Base-by-base conservation (phyloP, 140 eudicot species). In the Ambrosia hybrid region DNA sequence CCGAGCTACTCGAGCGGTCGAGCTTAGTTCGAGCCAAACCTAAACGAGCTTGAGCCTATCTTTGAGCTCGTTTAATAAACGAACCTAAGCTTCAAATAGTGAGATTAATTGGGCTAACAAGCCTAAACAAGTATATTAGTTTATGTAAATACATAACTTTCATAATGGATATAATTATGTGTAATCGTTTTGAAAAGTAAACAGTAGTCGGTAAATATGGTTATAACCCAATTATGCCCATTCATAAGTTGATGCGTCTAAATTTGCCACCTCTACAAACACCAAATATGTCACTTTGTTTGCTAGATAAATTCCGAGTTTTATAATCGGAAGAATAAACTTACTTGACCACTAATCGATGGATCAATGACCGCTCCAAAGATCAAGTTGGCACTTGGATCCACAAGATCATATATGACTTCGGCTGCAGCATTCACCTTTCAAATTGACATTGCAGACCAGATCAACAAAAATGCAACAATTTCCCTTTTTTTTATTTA, bases 391-490 rank as follows among this genome's bases (percentile, higher is more conserved):
- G 96, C 98, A 74, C 85, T 86, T 7, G 98, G 98, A 84, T 93
- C 97, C 63, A 93, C 97, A 62, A 93, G 91, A 79, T 90, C 97
- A 65, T 90, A 85, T 76, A 93, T 93, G 41, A 93, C 95, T 70
- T 93, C 98, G 1, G 98, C 98, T 61, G 98, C 98, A 74, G 96
- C 93, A 79, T 90, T 87, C 71, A 93, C 97, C 98, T 93, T 57
- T 78, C 14, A 78, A 76, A 39, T 69, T 74, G 72, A 39, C 75
- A 68, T 61, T 21, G 6, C 37, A 81, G 15, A 64, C 39, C 45
- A 62, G 51, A 75, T 11, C 16, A n/a, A 41, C 37, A 74, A 17
- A 57, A 62, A 57, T 6, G 48, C 57, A 67, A 71, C 64, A 57
- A 49, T 8, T 6, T 8, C 3, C 57, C 14, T 55, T 53, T 8